phyloP scores from a whole-genome alignment of 441 rosid genomes.

The Theobroma grandiflorum region DNA sequence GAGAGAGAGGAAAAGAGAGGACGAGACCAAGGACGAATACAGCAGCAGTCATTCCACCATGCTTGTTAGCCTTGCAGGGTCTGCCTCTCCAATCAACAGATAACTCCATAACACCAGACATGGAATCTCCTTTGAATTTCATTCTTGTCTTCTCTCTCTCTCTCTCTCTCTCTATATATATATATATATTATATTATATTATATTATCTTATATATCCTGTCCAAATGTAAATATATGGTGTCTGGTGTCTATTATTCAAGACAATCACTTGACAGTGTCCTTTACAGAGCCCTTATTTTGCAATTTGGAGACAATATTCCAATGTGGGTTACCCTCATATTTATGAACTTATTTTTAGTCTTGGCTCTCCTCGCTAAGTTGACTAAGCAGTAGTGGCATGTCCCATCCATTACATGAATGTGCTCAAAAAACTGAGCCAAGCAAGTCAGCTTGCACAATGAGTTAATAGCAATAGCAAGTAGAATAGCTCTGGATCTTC shows the following conservation, averaged over 20 bases:
- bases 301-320: neutral
- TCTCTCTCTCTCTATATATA: too few relatives aligned
- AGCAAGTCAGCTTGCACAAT: slow-evolving; percentile 12
- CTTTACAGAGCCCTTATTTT: neutral
- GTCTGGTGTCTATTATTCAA: neutral
- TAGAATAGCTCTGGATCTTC: neutral
- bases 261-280: neutral
- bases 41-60: slow-evolving; percentile 66
- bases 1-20: slow-evolving; percentile 26
- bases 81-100: slow-evolving; percentile 60
- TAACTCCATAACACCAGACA: slow-evolving; percentile 35
- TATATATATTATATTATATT: too few relatives aligned
- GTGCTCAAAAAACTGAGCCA: slow-evolving; percentile 13
- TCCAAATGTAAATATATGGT: slow-evolving; percentile 11
- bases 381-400: slow-evolving; percentile 20
- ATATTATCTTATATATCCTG: neutral
- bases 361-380: neutral
- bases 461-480: neutral
- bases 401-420: slow-evolving; percentile 17
- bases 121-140: slow-evolving; percentile 36
- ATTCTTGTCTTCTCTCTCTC: slow-evolving; percentile 44
- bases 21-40: slow-evolving; percentile 57
- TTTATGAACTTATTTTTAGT: slow-evolving; percentile 5
- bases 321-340: neutral
- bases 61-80: slow-evolving; percentile 49